These are phyloP conservation scores for Diaporthe citrichinensis DNA, from an alignment of 2,329 filamentous ascomycete species.

Conservation along the genomic window DNA sequence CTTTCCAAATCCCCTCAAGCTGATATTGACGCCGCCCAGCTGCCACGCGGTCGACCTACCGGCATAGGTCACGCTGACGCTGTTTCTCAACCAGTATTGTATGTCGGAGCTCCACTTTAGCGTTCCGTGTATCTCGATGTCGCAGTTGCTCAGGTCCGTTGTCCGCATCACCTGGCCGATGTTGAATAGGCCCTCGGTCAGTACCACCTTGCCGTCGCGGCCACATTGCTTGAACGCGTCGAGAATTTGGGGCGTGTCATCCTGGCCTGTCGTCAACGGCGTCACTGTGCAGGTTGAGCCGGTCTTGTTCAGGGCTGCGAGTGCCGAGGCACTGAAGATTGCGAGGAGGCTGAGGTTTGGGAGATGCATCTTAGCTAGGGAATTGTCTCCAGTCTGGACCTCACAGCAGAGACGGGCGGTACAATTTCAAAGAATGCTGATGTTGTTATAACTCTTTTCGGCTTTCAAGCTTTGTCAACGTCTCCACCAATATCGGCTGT, in stretches of 20 bases:
- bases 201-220: conserved; percentile 63
- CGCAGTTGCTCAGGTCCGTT: conserved; percentile 59
- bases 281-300: conserved; percentile 48
- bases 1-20: conserved; percentile 62
- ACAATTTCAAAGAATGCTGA: neutral
- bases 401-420: neutral
- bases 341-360: conserved; percentile 26
- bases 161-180: conserved; percentile 65
- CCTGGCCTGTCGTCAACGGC: conserved; percentile 45
- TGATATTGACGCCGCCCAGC: conserved; percentile 64
- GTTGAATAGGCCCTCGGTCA: conserved; percentile 63
- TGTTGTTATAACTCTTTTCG: neutral
- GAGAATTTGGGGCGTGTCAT: conserved; percentile 66
- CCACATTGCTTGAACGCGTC: conserved; percentile 64
- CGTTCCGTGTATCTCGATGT: conserved; percentile 63
- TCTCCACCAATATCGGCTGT: neutral
- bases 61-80: conserved; percentile 62
- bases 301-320: conserved; percentile 44
- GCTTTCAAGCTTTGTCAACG: neutral
- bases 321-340: conserved; percentile 35
- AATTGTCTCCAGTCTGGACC: neutral
- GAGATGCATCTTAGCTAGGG: neutral
- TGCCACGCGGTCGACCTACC: conserved; percentile 64
- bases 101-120: conserved; percentile 57
- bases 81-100: conserved; percentile 64